Percentiles rank a stretch among this genome's conserved stretches.
Conservation (phyloP, 2,329 filamentous ascomycete species). For the Monosporascus sp. region DNA sequence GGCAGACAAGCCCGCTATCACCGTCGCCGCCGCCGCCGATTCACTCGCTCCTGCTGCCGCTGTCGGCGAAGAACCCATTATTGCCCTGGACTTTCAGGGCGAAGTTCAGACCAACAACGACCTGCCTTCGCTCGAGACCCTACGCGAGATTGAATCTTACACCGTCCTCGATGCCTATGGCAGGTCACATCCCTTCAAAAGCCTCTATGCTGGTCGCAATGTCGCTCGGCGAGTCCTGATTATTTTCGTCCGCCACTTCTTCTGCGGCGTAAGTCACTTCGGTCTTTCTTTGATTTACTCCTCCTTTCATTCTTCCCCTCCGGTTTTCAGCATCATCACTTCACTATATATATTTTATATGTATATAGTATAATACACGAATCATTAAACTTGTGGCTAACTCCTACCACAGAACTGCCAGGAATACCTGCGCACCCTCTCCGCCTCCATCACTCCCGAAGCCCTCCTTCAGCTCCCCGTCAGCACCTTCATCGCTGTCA, state of each 20-base stretch:
- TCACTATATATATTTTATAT: neutral
- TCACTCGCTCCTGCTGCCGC: neutral
- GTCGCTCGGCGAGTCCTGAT: conserved; percentile 55
- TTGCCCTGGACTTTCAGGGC: conserved; percentile 49
- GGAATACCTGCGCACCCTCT: conserved; percentile 62
- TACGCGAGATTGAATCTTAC: conserved; percentile 49
- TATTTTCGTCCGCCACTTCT: conserved; percentile 75
- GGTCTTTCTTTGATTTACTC: neutral
- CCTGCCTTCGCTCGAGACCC: conserved; percentile 42
- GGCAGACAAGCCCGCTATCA: neutral
- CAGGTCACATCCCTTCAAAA: conserved; percentile 55
- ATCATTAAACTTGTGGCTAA: neutral
- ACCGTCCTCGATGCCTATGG: conserved; percentile 57
- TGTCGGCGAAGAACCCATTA: conserved; percentile 28
- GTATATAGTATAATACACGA: conserved; percentile 4
- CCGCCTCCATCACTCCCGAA: conserved; percentile 49
- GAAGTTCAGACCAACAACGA: conserved; percentile 50
- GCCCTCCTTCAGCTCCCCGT: conserved; percentile 44
- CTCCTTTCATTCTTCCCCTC: neutral
- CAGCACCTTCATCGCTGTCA: conserved; percentile 59
- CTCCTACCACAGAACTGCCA: conserved; percentile 58
- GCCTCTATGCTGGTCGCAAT: conserved; percentile 52
- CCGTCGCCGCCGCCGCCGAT: conserved; percentile 1
- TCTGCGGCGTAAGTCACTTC: conserved; percentile 61
- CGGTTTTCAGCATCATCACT: neutral